A percentile compares a stretch with the other conserved stretches of the same genome.
Evolutionary conservation across 768 basidiomycete species (phyloP).

Genomic region (Boletus coccyginus): DNA sequence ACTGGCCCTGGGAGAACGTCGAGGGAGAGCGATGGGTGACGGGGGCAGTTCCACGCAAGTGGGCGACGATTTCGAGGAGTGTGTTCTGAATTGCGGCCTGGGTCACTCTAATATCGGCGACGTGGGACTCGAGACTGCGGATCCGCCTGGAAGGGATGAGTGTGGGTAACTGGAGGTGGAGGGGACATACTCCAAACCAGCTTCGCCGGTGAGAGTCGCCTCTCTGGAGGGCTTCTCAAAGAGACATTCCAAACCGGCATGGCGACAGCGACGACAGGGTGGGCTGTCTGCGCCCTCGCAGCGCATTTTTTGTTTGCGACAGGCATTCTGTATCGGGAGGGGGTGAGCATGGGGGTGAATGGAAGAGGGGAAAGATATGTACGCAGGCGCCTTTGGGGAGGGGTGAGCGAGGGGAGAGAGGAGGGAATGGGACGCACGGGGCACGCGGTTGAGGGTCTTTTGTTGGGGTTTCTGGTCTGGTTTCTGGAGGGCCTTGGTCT

Average conservation of each 20-base stretch:
- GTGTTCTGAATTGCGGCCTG: constrained; percentile 77
- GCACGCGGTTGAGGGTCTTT: constrained; percentile 82
- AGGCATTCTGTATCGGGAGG: constrained; percentile 68
- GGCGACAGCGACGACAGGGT: constrained; percentile 91
- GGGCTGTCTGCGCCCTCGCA: constrained; percentile 96
- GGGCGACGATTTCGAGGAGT: constrained; percentile 74
- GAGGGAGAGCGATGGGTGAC: constrained; percentile 63
- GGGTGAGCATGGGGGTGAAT: constrained; percentile 13
- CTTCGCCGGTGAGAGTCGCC: constrained; percentile 84
- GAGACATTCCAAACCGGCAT: constrained; percentile 86
- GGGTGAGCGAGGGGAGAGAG: constrained; percentile 11
- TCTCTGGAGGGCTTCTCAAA: constrained; percentile 93
- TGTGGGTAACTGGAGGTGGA: neutral
- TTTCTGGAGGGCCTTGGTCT: constrained; percentile 41
- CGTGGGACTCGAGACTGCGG: constrained; percentile 82
- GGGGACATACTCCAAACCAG: constrained; percentile 75
- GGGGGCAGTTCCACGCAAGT: constrained; percentile 58
- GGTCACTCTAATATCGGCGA: constrained; percentile 73
- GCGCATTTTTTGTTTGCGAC: constrained; percentile 95
- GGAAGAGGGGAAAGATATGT: constrained; percentile 28
- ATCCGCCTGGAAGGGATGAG: constrained; percentile 64
- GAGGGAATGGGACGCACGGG: constrained; percentile 52
- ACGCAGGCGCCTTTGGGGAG: constrained; percentile 73
- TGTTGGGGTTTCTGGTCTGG: constrained; percentile 69
- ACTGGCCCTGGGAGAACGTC: constrained; percentile 44